Percentiles rank a stretch among this genome's conserved stretches.
These are phyloP conservation scores for Rhizophora mangle DNA, from an alignment of 345 rosid species.

Conservation along the genomic window DNA sequence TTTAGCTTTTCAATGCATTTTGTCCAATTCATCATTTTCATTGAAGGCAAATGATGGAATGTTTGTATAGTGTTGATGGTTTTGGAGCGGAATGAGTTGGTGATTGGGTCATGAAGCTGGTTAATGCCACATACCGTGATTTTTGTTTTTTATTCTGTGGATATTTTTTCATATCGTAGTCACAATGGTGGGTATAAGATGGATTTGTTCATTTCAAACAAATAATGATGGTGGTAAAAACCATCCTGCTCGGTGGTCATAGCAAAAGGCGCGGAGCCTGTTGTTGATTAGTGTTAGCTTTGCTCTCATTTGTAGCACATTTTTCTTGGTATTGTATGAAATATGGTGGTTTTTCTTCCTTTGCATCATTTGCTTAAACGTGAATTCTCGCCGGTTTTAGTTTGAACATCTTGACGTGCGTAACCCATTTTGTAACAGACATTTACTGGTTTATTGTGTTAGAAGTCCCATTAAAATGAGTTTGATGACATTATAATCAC, in stretches of 20 bases:
- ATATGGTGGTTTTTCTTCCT: constrained; percentile 2
- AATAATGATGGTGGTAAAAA: not conserved
- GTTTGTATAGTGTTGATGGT: constrained; percentile 8
- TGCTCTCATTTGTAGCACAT: not conserved
- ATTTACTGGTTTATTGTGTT: too few relatives aligned
- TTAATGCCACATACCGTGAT: not conserved
- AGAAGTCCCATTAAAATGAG: too few relatives aligned
- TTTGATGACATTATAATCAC: too few relatives aligned
- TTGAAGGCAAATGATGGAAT: constrained; percentile 25
- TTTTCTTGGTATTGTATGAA: not conserved
- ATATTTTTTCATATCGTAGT: not conserved
- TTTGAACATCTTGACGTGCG: too few relatives aligned
- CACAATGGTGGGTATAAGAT: constrained; percentile 14
- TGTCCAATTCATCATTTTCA: constrained; percentile 27
- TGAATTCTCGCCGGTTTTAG: too few relatives aligned
- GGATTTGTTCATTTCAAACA: constrained; percentile 20
- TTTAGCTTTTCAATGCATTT: constrained; percentile 2
- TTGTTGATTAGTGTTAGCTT: not conserved
- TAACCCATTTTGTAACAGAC: too few relatives aligned
- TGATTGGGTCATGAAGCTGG: constrained; percentile 10
- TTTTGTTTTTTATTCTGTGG: not conserved
- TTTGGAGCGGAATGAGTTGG: constrained; percentile 7
- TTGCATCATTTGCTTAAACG: not conserved
- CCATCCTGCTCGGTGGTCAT: not conserved
- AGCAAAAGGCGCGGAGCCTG: constrained; percentile 7